These are phyloP conservation scores for Ilex paraguariensis DNA, from an alignment of 305 asterid species.

Conservation along the genomic window DNA sequence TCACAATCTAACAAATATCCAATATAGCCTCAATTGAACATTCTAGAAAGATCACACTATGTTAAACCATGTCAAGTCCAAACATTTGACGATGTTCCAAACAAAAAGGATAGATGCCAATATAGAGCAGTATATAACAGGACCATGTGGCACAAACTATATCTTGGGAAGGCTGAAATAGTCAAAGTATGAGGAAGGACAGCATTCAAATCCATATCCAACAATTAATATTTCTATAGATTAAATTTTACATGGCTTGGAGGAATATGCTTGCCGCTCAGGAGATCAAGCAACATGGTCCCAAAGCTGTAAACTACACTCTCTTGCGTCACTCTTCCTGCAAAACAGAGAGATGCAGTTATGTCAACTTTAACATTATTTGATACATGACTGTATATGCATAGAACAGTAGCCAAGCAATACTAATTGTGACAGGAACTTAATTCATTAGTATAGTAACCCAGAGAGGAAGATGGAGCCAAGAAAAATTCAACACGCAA, in stretches of 20 bases:
- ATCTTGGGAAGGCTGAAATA: neutral
- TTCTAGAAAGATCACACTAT: no score
- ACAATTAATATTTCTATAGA: neutral
- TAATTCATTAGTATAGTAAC: no score
- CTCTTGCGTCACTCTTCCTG: slow-evolving; percentile 88
- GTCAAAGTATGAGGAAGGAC: neutral
- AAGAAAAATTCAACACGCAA: no score
- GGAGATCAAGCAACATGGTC: slow-evolving; percentile 82
- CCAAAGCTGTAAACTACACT: slow-evolving; percentile 96
- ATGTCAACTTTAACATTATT: slow-evolving; percentile 4
- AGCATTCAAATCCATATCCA: neutral
- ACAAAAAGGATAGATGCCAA: neutral
- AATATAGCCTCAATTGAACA: no score
- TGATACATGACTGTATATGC: neutral
- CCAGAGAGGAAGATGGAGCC: no score
- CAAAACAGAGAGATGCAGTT: slow-evolving; percentile 2
- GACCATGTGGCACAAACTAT: neutral
- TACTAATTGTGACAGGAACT: no score
- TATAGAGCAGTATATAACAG: neutral
- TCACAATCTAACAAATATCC: no score
- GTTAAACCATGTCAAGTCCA: neutral
- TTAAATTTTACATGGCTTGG: slow-evolving; percentile 67
- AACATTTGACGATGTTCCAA: neutral
- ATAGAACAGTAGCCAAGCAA: no score
- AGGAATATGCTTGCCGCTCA: slow-evolving; percentile 89